A percentile compares a stretch with the other conserved stretches of the same genome.
Evolutionary conservation across 805 yeast genomes (phyloP).

Genomic region (Teunomyces atbi): DNA sequence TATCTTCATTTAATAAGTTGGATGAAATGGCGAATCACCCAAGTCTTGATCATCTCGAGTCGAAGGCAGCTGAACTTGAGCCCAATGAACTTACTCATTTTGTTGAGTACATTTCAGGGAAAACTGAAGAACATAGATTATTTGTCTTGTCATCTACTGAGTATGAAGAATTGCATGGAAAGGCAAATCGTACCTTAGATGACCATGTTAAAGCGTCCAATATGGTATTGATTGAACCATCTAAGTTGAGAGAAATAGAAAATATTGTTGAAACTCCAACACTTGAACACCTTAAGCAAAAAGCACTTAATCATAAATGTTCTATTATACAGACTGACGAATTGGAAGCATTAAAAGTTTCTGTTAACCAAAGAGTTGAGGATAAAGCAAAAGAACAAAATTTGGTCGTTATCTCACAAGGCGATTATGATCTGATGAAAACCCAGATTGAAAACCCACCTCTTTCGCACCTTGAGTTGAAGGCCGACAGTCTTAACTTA

Average conservation of each 20-base stretch:
- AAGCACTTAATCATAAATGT: slow-evolving; percentile 12
- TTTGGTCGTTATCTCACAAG: slow-evolving; percentile 11
- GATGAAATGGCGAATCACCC: slow-evolving; percentile 8
- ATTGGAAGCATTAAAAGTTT: slow-evolving; percentile 10
- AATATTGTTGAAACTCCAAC: slow-evolving; percentile 13
- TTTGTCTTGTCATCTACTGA: slow-evolving; percentile 13
- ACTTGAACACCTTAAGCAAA: slow-evolving; percentile 13
- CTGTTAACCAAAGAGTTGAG: slow-evolving; percentile 6
- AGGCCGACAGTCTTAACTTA: slow-evolving; percentile 16
- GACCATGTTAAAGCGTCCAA: slow-evolving; percentile 15
- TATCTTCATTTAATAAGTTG: slow-evolving; percentile 12
- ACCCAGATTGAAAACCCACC: slow-evolving; percentile 21
- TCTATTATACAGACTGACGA: slow-evolving; percentile 11
- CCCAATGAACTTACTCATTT: slow-evolving; percentile 13
- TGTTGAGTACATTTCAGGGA: slow-evolving; percentile 8
- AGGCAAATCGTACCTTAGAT: slow-evolving; percentile 13
- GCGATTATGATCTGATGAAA: slow-evolving; percentile 9
- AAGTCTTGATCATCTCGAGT: slow-evolving; percentile 19
- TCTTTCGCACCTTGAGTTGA: slow-evolving; percentile 24
- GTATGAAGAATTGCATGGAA: slow-evolving; percentile 12
- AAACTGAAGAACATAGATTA: slow-evolving; percentile 22
- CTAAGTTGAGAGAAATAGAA: slow-evolving; percentile 18
- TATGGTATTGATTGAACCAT: slow-evolving; percentile 13
- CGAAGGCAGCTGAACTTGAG: slow-evolving; percentile 3
- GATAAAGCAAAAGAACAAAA: slow-evolving; percentile 12